Evolutionary conservation across 805 yeast species (phyloP), one percentile per base, ranked within the genome.

Genomic region (Hanseniaspora nectarophila): DNA sequence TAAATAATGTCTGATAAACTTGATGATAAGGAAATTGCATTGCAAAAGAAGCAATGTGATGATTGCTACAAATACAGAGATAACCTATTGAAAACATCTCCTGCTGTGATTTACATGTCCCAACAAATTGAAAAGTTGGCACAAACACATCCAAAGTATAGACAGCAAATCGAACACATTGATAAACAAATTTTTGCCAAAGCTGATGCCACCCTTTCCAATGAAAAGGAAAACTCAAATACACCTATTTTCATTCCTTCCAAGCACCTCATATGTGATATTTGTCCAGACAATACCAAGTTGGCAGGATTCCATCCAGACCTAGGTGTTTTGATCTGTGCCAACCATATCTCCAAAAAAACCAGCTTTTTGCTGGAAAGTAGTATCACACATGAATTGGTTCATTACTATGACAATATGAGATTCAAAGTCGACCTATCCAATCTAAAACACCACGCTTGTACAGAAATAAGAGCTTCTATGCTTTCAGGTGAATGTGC

Each of bases 261-360:
- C 13, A 59, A 64, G 26, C 80, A 81, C 58, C 78, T 90, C 50
- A 71, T 77, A 15, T 92, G 98, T 65, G 92, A 80, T 50, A 75
- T 75, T 9, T 92, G 98, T 65, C 86, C 83, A 56, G 95, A 85
- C 56, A 72, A 75, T 68, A 45, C 51, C n/a, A 77, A 81, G 60
- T 81, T 87, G 35, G 98, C 97, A 43, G 98, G 98, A 2, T 92
- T 83, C 66, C 87, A 89, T 62, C 97, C 97, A 0, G 84, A 86
- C 35, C 64, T 78, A 40, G 98, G 98, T 2, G 81, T 92, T 24
- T 70, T 88, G 54, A 67, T 92, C 6, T 92, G 98, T 67, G 87
- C 89, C 56, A 89, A 92, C 65, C 74, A 88, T 67, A 73, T 86
- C 38, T 68, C 71, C 43, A 64, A 67, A 33, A 57, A 60, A 21